Percentiles rank a stretch among this genome's conserved stretches.
Evolutionary conservation across 306 rosid species (phyloP).

Genomic region (Mimosa bimucronata): DNA sequence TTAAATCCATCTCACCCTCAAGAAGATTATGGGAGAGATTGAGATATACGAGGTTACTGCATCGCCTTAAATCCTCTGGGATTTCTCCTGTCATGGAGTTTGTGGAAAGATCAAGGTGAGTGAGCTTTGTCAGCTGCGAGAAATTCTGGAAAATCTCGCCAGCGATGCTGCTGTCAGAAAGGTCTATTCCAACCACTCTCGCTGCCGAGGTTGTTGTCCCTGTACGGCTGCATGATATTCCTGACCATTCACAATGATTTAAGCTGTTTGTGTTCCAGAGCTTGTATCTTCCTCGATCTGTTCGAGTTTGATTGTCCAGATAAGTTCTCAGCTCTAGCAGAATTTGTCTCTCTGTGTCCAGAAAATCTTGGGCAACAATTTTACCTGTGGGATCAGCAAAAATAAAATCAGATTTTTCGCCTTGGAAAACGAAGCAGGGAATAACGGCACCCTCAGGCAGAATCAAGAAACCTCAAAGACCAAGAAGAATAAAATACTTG

Average conservation of each 20-base stretch:
- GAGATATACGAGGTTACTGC: slow-evolving; percentile 59
- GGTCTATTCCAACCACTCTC: slow-evolving; percentile 61
- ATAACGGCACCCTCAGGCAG: slow-evolving; percentile 2
- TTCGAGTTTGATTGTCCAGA: slow-evolving; percentile 48
- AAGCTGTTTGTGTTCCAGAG: slow-evolving; percentile 57
- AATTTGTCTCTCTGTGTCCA: slow-evolving; percentile 57
- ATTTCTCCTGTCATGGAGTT: slow-evolving; percentile 63
- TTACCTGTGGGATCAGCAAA: slow-evolving; percentile 39
- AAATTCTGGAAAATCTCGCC: slow-evolving; percentile 65
- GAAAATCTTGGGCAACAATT: slow-evolving; percentile 55
- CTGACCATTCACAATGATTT: slow-evolving; percentile 66
- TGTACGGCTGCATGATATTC: slow-evolving; percentile 53
- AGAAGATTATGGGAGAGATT: slow-evolving; percentile 79
- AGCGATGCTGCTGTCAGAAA: slow-evolving; percentile 42
- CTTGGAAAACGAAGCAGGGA: slow-evolving; percentile 21
- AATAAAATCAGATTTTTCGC: neutral
- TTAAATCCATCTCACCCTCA: slow-evolving; percentile 53
- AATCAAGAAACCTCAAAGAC: slow-evolving; percentile 37
- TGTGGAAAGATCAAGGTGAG: slow-evolving; percentile 69
- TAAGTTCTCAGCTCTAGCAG: slow-evolving; percentile 55
- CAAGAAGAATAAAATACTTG: slow-evolving; percentile 4
- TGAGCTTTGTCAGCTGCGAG: slow-evolving; percentile 66
- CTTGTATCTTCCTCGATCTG: slow-evolving; percentile 60
- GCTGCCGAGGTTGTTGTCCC: slow-evolving; percentile 5
- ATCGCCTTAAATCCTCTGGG: slow-evolving; percentile 58